Conservation (phyloP, 257 asterid species). For the Solanum bulbocastanum region DNA sequence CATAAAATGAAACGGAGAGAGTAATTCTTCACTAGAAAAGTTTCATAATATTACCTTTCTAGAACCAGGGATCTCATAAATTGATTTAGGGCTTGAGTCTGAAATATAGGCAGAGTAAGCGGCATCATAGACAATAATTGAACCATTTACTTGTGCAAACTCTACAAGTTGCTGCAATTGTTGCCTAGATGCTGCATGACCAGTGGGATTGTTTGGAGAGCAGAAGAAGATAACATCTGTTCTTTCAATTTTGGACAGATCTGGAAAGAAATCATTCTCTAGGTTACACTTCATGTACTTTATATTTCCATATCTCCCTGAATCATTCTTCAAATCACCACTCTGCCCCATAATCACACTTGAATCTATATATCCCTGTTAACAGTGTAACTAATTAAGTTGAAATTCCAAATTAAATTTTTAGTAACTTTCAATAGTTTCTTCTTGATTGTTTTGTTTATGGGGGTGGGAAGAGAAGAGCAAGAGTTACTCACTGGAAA, state of each 20-base stretch:
- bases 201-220: constrained; percentile 85
- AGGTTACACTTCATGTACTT: constrained; percentile 68
- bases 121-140: constrained; percentile 67
- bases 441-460: background rate
- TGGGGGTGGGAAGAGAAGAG: background rate
- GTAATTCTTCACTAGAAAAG: background rate
- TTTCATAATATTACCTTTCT: constrained; percentile 29
- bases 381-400: background rate
- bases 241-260: constrained; percentile 38
- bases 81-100: constrained; percentile 67
- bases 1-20: too few species aligned
- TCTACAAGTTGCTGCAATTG: constrained; percentile 52
- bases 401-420: background rate
- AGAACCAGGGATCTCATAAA: constrained; percentile 73
- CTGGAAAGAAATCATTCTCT: constrained; percentile 60
- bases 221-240: constrained; percentile 82
- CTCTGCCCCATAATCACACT: constrained; percentile 74
- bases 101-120: constrained; percentile 61
- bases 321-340: constrained; percentile 40
- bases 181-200: constrained; percentile 64
- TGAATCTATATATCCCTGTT: constrained; percentile 83
- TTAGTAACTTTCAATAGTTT: background rate
- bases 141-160: constrained; percentile 62
- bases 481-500: constrained; percentile 48
- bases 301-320: constrained; percentile 50